Conservation (phyloP, 768 basidiomycete species). For the Amanita molliuscula region DNA sequence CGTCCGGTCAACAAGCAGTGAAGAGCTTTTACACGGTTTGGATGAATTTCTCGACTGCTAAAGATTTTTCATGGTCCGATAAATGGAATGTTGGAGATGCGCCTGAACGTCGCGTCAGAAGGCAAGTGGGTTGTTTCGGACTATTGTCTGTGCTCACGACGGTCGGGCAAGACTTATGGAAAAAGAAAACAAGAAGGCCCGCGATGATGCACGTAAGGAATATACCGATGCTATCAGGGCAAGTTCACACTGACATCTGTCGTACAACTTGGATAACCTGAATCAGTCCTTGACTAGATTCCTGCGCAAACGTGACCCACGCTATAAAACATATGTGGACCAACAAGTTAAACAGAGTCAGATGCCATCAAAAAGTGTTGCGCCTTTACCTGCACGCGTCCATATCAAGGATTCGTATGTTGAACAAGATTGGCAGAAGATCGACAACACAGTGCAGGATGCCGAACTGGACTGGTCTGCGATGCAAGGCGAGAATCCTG, state of each 20-base stretch:
- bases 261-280: background rate
- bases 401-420: conserved; percentile 39
- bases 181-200: conserved; percentile 87
- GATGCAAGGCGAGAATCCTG: conserved; percentile 58
- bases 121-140: conserved; percentile 29
- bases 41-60: conserved; percentile 78
- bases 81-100: conserved; percentile 78
- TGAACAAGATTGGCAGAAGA: conserved; percentile 87
- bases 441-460: conserved; percentile 31
- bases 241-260: conserved; percentile 16
- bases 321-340: conserved; percentile 61
- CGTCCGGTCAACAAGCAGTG: conserved; percentile 39
- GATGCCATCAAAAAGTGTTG: conserved; percentile 18
- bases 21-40: conserved; percentile 78
- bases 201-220: conserved; percentile 80
- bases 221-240: conserved; percentile 91
- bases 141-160: background rate
- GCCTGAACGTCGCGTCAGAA: conserved; percentile 74
- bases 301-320: conserved; percentile 80
- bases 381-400: conserved; percentile 18
- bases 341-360: conserved; percentile 31
- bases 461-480: conserved; percentile 68
- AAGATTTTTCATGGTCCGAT: conserved; percentile 85
- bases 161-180: conserved; percentile 65
- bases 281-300: conserved; percentile 63